Evolutionary conservation across 139 green algal species (phyloP).

Genomic region (Micractinium sp.): DNA sequence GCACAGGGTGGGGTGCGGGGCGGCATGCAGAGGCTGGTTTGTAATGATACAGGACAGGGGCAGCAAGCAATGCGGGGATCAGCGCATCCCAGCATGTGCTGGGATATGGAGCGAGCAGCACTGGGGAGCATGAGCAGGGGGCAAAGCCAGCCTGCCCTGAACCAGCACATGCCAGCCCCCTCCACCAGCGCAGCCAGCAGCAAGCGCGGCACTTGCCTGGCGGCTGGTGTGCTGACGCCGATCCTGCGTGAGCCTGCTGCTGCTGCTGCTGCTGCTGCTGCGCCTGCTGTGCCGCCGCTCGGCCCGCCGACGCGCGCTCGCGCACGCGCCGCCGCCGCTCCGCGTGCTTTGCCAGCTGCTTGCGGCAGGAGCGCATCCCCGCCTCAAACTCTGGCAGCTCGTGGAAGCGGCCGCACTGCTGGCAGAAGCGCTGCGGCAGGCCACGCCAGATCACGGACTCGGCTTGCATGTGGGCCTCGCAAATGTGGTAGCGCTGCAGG

Average conservation of each 20-base stretch:
- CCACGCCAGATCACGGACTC: not conserved
- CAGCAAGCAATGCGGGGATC: too few species aligned
- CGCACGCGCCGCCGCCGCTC: conserved; percentile 3
- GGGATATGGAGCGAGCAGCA: too few species aligned
- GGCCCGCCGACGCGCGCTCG: not conserved
- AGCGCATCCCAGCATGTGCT: too few species aligned
- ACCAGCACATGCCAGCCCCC: too few species aligned
- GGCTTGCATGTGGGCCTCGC: not conserved
- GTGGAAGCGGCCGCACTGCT: conserved; percentile 23
- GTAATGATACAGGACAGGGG: too few species aligned
- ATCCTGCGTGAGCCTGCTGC: not conserved
- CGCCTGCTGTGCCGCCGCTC: not conserved
- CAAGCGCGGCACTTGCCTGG: too few species aligned
- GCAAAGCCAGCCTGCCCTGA: too few species aligned
- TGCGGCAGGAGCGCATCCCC: conserved; percentile 6
- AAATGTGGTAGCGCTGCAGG: conserved; percentile 7
- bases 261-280: not conserved
- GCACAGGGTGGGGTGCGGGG: too few species aligned
- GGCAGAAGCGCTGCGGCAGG: not conserved
- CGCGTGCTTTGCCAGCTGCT: conserved; percentile 19
- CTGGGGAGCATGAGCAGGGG: too few species aligned
- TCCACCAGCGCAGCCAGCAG: not conserved
- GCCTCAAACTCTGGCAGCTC: not conserved
- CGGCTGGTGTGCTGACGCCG: not conserved
- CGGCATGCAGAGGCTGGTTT: too few species aligned